Evolutionary conservation across 306 rosid species (phyloP).

Genomic region (Medicago lupulina): DNA sequence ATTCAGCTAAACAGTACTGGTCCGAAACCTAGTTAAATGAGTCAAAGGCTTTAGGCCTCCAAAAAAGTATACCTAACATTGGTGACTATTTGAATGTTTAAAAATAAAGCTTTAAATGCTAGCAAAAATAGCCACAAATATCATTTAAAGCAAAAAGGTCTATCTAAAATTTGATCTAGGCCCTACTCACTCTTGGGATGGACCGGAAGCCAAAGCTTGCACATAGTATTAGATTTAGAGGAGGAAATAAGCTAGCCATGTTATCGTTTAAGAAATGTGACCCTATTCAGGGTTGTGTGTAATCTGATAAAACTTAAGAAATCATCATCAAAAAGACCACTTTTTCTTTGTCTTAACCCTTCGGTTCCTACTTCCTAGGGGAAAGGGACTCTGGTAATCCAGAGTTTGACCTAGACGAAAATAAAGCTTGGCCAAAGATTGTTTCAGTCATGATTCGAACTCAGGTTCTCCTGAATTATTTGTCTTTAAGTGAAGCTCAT

Average conservation of each 20-base stretch:
- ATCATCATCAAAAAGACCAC: background rate
- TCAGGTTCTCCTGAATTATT: too few species aligned
- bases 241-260: background rate
- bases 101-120: background rate
- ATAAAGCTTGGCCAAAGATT: too few species aligned
- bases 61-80: background rate
- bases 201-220: background rate
- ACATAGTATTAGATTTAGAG: background rate
- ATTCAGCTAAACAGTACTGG: background rate
- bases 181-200: background rate
- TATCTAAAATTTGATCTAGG: background rate
- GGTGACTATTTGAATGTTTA: background rate
- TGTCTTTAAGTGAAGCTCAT: too few species aligned
- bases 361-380: too few species aligned
- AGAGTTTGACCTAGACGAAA: too few species aligned
- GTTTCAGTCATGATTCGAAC: background rate
- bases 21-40: background rate
- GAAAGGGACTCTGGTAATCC: too few species aligned
- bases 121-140: background rate
- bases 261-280: background rate
- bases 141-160: background rate
- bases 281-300: background rate
- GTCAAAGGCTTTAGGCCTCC: background rate
- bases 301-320: conserved; percentile 1
- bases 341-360: background rate